Conservation (phyloP, 257 asterid genomes). For the Ilex aquifolium region DNA sequence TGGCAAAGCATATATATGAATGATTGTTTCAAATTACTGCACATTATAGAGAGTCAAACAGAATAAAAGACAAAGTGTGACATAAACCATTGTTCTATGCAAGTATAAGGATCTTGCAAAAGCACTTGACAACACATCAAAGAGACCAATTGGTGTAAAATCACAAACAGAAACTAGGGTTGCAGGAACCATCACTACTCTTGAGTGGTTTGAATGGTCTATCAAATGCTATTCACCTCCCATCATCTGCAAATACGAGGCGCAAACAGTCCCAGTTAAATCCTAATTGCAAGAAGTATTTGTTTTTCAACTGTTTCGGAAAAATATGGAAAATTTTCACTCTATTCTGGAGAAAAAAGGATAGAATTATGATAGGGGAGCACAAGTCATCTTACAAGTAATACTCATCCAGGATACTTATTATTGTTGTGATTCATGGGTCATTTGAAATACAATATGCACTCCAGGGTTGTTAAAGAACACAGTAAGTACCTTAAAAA, state of each 20-base stretch:
- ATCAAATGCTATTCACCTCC: constrained; percentile 36
- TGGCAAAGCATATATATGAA: no score
- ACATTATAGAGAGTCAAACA: no score
- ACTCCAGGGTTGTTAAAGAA: background rate
- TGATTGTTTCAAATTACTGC: no score
- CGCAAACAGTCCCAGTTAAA: background rate
- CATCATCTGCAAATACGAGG: constrained; percentile 60
- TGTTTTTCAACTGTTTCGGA: background rate
- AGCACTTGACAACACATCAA: no score
- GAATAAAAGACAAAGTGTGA: no score
- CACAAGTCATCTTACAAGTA: no score
- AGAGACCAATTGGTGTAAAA: no score
- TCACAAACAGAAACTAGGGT: no score
- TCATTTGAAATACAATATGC: background rate
- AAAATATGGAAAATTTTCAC: background rate
- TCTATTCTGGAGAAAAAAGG: background rate
- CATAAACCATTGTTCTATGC: no score
- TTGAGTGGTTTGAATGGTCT: background rate
- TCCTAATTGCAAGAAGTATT: background rate
- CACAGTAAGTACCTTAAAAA: constrained; percentile 54
- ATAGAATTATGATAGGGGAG: background rate
- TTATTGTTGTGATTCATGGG: background rate
- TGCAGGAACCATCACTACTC: no score
- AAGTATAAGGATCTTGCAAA: no score
- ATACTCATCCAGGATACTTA: background rate